Conservation (phyloP, 2,329 filamentous ascomycete genomes). For the Calonectria leucothoes region DNA sequence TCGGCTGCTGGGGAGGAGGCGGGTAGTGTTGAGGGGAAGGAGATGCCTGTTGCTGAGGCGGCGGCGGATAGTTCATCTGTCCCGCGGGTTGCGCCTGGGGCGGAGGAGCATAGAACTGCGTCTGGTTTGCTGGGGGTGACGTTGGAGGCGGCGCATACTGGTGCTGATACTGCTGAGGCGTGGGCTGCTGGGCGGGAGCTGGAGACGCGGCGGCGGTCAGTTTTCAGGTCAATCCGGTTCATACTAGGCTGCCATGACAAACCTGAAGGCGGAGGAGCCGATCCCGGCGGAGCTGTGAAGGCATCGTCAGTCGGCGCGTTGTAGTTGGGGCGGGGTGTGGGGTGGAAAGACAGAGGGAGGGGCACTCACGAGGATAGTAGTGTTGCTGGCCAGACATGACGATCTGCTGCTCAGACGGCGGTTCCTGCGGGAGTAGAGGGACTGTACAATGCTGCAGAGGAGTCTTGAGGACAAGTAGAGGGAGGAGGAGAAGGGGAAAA, state of each 20-base stretch:
- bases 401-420: neutral
- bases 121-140: slow-evolving; percentile 59
- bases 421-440: neutral
- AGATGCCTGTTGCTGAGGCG: slow-evolving; percentile 42
- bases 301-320: slow-evolving; percentile 30
- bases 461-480: neutral
- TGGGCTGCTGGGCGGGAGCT: slow-evolving; percentile 35
- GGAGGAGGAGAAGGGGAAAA: neutral
- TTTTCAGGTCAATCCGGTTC: neutral
- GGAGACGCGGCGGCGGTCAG: slow-evolving; percentile 28
- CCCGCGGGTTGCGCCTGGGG: slow-evolving; percentile 48
- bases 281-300: slow-evolving; percentile 55
- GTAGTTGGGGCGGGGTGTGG: neutral
- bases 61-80: slow-evolving; percentile 44
- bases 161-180: slow-evolving; percentile 44
- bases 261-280: slow-evolving; percentile 45
- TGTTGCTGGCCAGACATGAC: slow-evolving; percentile 55
- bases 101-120: slow-evolving; percentile 59
- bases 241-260: slow-evolving; percentile 23
- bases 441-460: neutral
- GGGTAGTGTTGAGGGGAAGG: slow-evolving; percentile 43
- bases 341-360: slow-evolving; percentile 1
- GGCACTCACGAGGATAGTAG: slow-evolving; percentile 60
- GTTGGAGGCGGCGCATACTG: slow-evolving; percentile 60
- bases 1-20: slow-evolving; percentile 30